phyloP scores from a whole-genome alignment of 2,329 filamentous ascomycete species.

The Fusarium keratoplasticum region DNA sequence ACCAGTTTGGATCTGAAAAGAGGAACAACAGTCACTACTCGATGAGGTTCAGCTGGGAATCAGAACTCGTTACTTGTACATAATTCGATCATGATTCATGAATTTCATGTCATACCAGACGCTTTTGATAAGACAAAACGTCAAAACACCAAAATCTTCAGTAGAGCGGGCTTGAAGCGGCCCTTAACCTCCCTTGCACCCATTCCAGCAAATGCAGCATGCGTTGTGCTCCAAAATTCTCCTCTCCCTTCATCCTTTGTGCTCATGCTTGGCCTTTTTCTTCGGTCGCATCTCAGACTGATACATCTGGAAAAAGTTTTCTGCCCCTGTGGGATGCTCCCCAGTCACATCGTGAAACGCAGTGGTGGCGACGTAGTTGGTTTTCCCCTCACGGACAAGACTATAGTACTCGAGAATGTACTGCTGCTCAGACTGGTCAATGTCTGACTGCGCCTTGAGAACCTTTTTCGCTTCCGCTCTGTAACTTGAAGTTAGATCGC shows the following conservation, averaged over 20 bases:
- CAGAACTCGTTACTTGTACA: not conserved
- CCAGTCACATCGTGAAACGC: conserved; percentile 13
- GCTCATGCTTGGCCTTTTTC: conserved; percentile 25
- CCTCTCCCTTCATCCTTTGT: not conserved
- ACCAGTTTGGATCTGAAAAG: not conserved
- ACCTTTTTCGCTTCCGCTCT: conserved; percentile 17
- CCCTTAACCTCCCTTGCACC: not conserved
- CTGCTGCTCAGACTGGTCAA: conserved; percentile 10
- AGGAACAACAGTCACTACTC: not conserved
- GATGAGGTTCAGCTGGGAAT: not conserved
- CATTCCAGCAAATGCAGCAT: not conserved
- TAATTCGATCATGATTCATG: not conserved
- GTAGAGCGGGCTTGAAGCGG: not conserved
- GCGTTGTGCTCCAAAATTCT: not conserved
- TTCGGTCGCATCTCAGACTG: conserved; percentile 11
- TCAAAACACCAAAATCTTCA: not conserved
- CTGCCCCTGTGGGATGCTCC: conserved; percentile 7
- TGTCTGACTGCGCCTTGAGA: conserved; percentile 5
- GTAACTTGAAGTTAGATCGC: not conserved
- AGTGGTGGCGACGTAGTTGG: conserved; percentile 7
- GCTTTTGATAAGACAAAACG: not conserved
- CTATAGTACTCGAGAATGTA: conserved; percentile 22
- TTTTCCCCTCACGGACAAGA: conserved; percentile 18
- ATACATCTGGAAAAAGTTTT: conserved; percentile 24
- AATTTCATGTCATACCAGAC: not conserved